Conservation (phyloP, 2,329 filamentous ascomycete genomes). For the Calycina herbarum region DNA sequence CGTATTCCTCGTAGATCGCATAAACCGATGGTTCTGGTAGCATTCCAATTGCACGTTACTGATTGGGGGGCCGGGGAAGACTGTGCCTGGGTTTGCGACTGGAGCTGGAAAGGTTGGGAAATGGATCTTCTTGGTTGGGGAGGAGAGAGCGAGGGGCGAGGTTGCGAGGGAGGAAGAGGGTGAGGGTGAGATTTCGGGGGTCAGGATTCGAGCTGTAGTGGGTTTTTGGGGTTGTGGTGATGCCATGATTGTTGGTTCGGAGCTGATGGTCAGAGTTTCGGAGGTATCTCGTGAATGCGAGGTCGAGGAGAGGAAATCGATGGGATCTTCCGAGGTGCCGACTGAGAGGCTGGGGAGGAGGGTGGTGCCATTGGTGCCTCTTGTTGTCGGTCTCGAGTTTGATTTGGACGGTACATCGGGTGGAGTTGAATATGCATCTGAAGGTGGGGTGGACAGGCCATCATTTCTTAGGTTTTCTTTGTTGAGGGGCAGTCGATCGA, state of each 20-base stretch:
- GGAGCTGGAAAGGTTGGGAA: conserved; percentile 26
- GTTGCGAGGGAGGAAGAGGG: conserved; percentile 12
- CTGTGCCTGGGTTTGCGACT: conserved; percentile 20
- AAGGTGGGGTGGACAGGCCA: conserved; percentile 24
- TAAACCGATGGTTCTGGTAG: conserved; percentile 35
- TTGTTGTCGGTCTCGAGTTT: conserved; percentile 20
- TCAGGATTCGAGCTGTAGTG: conserved; percentile 26
- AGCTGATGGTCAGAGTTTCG: conserved; percentile 34
- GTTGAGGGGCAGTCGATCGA: conserved; percentile 18
- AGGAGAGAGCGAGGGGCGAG: conserved; percentile 21
- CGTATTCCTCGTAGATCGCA: conserved; percentile 34
- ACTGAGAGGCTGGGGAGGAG: conserved; percentile 11
- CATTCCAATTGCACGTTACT: conserved; percentile 33
- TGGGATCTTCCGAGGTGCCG: conserved; percentile 3
- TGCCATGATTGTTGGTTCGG: conserved; percentile 23
- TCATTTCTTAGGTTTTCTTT: conserved; percentile 23
- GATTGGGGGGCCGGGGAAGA: conserved; percentile 29
- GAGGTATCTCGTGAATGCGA: conserved; percentile 29
- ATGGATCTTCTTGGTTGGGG: conserved; percentile 20
- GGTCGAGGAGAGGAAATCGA: conserved; percentile 2
- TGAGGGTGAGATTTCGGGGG: conserved; percentile 26
- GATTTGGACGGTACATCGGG: conserved; percentile 26
- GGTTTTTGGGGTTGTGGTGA: conserved; percentile 34
- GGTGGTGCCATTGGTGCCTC: conserved; percentile 6
- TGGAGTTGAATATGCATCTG: conserved; percentile 19